phyloP scores from a whole-genome alignment of 1,284 basidiomycete species.

The Boletus holoroseus region DNA sequence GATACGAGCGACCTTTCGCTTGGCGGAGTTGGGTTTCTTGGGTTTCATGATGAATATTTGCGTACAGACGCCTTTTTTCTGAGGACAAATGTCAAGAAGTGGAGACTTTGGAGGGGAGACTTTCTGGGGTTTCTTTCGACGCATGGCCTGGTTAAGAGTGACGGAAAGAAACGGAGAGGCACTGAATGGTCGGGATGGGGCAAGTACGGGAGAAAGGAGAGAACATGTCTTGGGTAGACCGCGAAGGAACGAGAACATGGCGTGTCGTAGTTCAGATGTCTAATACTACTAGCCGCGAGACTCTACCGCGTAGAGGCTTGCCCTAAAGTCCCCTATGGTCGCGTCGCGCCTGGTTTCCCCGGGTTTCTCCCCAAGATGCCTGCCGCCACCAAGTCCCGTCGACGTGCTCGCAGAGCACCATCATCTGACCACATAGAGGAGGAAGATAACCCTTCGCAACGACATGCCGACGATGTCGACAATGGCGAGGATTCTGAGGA shows the following conservation, averaged over 20 bases:
- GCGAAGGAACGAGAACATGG: constrained; percentile 27
- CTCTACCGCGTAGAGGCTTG: constrained; percentile 33
- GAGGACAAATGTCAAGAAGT: constrained; percentile 70
- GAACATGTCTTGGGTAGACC: constrained; percentile 18
- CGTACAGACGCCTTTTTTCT: constrained; percentile 87
- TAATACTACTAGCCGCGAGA: neutral
- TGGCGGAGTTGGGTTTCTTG: constrained; percentile 98
- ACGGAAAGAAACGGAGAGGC: constrained; percentile 50
- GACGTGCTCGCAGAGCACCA: constrained; percentile 37
- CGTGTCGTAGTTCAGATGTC: neutral
- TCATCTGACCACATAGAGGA: constrained; percentile 62
- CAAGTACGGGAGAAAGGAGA: constrained; percentile 8
- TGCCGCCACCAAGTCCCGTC: constrained; percentile 41
- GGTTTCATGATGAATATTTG: constrained; percentile 84
- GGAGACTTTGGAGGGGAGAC: constrained; percentile 62
- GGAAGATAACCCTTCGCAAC: constrained; percentile 39
- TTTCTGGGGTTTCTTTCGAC: constrained; percentile 50
- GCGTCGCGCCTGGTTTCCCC: constrained; percentile 19
- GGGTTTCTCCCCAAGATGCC: constrained; percentile 37
- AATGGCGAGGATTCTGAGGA: constrained; percentile 34
- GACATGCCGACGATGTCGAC: constrained; percentile 44
- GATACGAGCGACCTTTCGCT: constrained; percentile 94
- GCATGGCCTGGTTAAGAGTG: constrained; percentile 82
- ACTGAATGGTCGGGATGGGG: constrained; percentile 56
- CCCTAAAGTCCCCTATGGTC: constrained; percentile 33